phyloP scores from a whole-genome alignment of 2,329 filamentous ascomycete genomes.

The Scedosporium boydii region DNA sequence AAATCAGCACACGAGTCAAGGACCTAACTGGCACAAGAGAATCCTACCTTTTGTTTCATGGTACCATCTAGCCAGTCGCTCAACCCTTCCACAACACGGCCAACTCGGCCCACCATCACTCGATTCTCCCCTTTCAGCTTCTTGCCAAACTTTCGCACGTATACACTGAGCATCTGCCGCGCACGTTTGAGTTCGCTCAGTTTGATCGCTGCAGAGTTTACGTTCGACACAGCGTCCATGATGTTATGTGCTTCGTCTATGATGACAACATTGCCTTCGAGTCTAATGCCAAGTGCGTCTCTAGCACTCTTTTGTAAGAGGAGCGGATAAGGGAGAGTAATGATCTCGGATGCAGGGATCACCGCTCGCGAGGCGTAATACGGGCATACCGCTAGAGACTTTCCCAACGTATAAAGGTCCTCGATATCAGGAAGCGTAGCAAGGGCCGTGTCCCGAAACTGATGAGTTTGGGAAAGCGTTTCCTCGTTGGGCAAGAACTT shows the following conservation, averaged over 20 bases:
- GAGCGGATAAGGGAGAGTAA: constrained; percentile 87
- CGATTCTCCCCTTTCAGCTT: constrained; percentile 84
- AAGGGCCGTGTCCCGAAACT: constrained; percentile 77
- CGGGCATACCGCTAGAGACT: constrained; percentile 72
- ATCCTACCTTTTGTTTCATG: constrained; percentile 33
- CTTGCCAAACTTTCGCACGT: constrained; percentile 81
- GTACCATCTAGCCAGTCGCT: constrained; percentile 55
- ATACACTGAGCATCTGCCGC: constrained; percentile 66
- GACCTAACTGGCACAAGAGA: background rate
- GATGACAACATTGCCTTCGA: constrained; percentile 85
- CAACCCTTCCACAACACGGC: constrained; percentile 73
- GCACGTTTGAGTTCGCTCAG: constrained; percentile 64
- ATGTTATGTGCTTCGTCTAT: constrained; percentile 97
- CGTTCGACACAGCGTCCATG: constrained; percentile 85
- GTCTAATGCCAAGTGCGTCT: constrained; percentile 75
- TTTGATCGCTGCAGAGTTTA: constrained; percentile 71
- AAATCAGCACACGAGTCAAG: background rate
- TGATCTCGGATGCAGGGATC: constrained; percentile 75
- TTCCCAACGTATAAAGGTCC: constrained; percentile 71
- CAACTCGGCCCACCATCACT: constrained; percentile 81
- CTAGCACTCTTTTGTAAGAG: constrained; percentile 79
- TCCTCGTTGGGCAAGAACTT: constrained; percentile 71
- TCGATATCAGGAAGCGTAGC: constrained; percentile 89
- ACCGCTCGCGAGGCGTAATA: constrained; percentile 91
- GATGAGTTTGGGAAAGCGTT: constrained; percentile 58